Evolutionary conservation across 345 rosid genomes (phyloP), one percentile per base, ranked within the genome.

Genomic region (Melastoma malabathricum): DNA sequence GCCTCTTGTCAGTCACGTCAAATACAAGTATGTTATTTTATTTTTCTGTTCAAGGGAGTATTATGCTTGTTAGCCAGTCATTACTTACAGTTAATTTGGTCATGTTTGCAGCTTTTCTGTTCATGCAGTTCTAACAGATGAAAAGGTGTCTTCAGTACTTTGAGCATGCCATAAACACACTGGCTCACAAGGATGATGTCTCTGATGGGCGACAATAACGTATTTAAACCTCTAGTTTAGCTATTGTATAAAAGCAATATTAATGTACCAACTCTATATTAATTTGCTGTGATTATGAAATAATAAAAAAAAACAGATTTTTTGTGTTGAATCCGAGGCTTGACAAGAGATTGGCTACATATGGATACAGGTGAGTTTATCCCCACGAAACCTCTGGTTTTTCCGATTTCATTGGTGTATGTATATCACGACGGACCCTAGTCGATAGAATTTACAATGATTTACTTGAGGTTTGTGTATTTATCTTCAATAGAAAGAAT

Each of bases 91-190:
- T 44, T 44, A 5, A 38, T 8, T 57, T 57, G 9, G 5, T 45
- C 18, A 10, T 15, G 63, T 70, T 12, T 70, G 67, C 76, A 92
- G 95, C 69, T 82, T 77, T 51, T 87, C 98, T 57, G 95, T 92
- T 60, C 90, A 87, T 75, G 90, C 86, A 50, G 77, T 92, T 58
- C 83, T 81, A 71, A 84, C 85, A 95, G 87, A 82, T 51, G 93
- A 81, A 72, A 83, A 84, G 69, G 95, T 84, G 53, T 84, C 97
- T 59, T 64, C 87, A 48, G 57, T 92, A n/a, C 47, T 72, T 90
- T 68, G 93, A 84, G 73, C 89, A 56, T 20, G 97, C 97, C 66
- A 81, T 87, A 72, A 73, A 73, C 46, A 73, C 83, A 65, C 73
- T 88, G 43, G 80, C 82, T 52, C 86, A 79, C 67, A 81, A 68